These are phyloP conservation scores for Pinus tabuliformis DNA, from an alignment of 75 land plant species.

Conservation along the genomic window DNA sequence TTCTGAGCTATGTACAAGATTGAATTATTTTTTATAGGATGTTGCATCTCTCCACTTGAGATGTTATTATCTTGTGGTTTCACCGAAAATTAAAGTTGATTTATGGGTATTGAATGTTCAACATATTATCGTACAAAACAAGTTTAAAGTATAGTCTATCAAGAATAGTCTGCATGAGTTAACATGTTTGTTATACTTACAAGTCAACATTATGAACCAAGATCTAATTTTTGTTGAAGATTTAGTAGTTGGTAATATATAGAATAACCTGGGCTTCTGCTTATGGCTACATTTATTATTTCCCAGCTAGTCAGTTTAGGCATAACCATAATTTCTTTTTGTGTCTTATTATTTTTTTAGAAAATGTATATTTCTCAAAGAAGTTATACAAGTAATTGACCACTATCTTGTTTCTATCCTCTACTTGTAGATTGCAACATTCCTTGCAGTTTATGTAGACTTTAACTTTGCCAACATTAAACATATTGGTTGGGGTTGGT, in stretches of 20 bases:
- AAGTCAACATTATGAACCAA: slow-evolving; percentile 33
- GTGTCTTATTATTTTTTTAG: not conserved
- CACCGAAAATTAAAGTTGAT: not conserved
- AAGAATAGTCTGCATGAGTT: slow-evolving; percentile 22
- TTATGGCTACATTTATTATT: slow-evolving; percentile 45
- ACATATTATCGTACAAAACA: slow-evolving; percentile 12
- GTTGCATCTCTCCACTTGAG: not conserved
- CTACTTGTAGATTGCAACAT: slow-evolving; percentile 56
- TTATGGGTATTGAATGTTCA: not conserved
- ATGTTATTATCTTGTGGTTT: not conserved
- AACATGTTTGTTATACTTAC: slow-evolving; percentile 46
- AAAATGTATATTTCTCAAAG: not conserved
- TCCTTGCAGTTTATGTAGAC: slow-evolving; percentile 71
- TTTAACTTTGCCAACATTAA: slow-evolving; percentile 72
- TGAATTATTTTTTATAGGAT: slow-evolving; percentile 30
- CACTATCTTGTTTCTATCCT: not conserved
- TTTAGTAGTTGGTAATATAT: slow-evolving; percentile 46
- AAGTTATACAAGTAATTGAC: not conserved
- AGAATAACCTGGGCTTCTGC: slow-evolving; percentile 65
- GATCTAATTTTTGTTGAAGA: slow-evolving; percentile 53
- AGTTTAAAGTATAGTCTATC: slow-evolving; percentile 37
- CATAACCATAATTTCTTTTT: not conserved
- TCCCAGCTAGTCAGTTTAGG: slow-evolving; percentile 51
- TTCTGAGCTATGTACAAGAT: slow-evolving; percentile 38
- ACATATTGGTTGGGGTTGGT: slow-evolving; percentile 80